These are phyloP conservation scores for Erysimum cheiranthoides DNA, from an alignment of 345 rosid species.

Conservation along the genomic window DNA sequence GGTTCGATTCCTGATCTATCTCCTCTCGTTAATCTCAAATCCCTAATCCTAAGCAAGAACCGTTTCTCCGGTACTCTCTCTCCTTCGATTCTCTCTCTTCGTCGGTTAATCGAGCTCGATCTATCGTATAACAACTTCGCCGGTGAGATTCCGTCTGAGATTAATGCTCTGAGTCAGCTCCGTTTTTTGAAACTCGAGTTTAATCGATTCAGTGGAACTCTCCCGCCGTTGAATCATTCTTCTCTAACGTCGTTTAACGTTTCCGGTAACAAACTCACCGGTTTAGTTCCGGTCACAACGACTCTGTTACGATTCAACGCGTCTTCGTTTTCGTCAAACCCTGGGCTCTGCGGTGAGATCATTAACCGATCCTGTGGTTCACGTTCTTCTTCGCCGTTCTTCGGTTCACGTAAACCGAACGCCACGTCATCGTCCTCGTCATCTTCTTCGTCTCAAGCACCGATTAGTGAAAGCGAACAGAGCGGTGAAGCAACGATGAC, in stretches of 20 bases:
- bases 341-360: conserved; percentile 79
- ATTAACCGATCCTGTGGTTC: conserved; percentile 62
- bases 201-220: conserved; percentile 61
- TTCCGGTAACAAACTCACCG: conserved; percentile 77
- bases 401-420: conserved; percentile 45
- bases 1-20: conserved; percentile 89
- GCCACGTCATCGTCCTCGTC: conserved; percentile 46
- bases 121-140: conserved; percentile 62
- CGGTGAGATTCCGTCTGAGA: conserved; percentile 63
- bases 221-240: conserved; percentile 78
- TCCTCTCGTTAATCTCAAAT: conserved; percentile 59
- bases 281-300: conserved; percentile 67
- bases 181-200: conserved; percentile 63
- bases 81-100: conserved; percentile 57
- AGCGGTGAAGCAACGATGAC: conserved; percentile 43
- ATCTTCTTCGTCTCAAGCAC: conserved; percentile 35
- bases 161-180: conserved; percentile 60
- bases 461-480: conserved; percentile 54
- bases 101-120: conserved; percentile 63
- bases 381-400: conserved; percentile 63
- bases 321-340: conserved; percentile 63
- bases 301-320: conserved; percentile 62
- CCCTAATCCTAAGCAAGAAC: conserved; percentile 61
- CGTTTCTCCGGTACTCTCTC: conserved; percentile 69
- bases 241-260: conserved; percentile 61